Percentiles rank a stretch among this genome's conserved stretches.
Conservation (phyloP, 306 rosid genomes). For the Leucaena leucocephala region DNA sequence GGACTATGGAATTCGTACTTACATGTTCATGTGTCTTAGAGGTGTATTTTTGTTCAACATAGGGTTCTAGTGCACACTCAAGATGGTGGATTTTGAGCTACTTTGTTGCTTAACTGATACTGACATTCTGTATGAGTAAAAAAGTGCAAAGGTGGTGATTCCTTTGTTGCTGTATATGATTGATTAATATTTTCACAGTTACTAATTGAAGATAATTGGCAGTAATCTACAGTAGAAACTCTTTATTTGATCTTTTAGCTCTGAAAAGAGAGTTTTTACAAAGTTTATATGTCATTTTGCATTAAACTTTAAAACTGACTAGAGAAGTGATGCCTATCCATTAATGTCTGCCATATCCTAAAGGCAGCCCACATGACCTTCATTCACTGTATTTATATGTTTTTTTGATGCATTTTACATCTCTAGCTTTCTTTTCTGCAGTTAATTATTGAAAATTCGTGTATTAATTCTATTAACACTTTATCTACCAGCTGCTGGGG, state of each 20-base stretch:
- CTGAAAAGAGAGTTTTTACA: conserved; percentile 26
- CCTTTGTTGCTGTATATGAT: conserved; percentile 27
- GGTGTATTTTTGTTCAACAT: conserved; percentile 9
- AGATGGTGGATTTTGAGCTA: conserved; percentile 25
- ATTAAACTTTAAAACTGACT: conserved; percentile 19
- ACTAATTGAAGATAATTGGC: conserved; percentile 24
- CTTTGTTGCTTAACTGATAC: conserved; percentile 23
- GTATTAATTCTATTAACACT: conserved; percentile 8
- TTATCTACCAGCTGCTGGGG: conserved; percentile 57
- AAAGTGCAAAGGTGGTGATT: neutral
- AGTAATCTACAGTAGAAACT: conserved; percentile 17
- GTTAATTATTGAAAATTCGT: conserved; percentile 16
- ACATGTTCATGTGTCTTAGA: conserved; percentile 11
- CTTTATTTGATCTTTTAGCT: conserved; percentile 30
- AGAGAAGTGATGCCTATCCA: conserved; percentile 26
- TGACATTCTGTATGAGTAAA: neutral
- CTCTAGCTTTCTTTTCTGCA: conserved; percentile 2
- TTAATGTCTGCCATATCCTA: conserved; percentile 16
- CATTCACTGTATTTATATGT: conserved; percentile 19
- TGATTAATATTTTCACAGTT: conserved; percentile 7
- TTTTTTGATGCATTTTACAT: conserved; percentile 19
- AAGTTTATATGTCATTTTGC: conserved; percentile 19
- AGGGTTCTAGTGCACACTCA: conserved; percentile 15
- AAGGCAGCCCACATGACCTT: conserved; percentile 22
- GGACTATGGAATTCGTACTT: conserved; percentile 27